Evolutionary conservation across 108 stramenopile genomes (phyloP), one percentile per base, ranked within the genome.

Genomic region (Parmales sp.): DNA sequence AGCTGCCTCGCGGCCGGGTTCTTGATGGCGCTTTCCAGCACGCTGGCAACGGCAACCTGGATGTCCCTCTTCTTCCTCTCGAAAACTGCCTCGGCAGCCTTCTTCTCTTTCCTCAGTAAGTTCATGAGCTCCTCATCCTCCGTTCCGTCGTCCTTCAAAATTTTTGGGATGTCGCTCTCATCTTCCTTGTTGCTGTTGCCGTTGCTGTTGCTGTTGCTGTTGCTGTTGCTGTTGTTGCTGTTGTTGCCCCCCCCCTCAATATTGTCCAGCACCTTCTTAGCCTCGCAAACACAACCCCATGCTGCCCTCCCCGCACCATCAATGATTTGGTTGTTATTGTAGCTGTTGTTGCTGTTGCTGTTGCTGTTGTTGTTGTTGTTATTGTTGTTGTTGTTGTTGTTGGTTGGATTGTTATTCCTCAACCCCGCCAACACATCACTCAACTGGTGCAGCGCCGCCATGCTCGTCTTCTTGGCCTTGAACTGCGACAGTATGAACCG

Each of bases 401-500:
- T 18, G 13, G 39, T 39, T 23, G 22, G 39, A 26, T 23, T 28
- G 1, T 16, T 29, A 64, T 64, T 63, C 26, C 37, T 22, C 41
- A 79, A 80, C 26, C 72, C 45, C 38, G 88, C 83, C 43, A 92
- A 46, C 5, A 92, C 86, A 28, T 76, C 44, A n/a, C 86, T 76
- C 64, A 92, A 39, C 26, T 86, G 82, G 73, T 87, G 74, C 36
- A 92, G 69, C 0, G 86, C 86, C 0, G 88, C 86, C 16, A 92
- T 51, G 31, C 86, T 86, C 25, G 83, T 83, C 50, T 84, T 87
- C 64, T 88, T 89, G n/a, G 82, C 75, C 68, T 90, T 92, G 68
- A 92, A 90, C 64, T 92, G 89, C 31, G 83, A 83, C 25, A 92
- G 51, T 44, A 90, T 88, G 69, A 92, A 92, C 29, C 91, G 83